Evolutionary conservation across 768 basidiomycete genomes (phyloP), one percentile per base, ranked within the genome.

Genomic region (Phylloporus scabripes): DNA sequence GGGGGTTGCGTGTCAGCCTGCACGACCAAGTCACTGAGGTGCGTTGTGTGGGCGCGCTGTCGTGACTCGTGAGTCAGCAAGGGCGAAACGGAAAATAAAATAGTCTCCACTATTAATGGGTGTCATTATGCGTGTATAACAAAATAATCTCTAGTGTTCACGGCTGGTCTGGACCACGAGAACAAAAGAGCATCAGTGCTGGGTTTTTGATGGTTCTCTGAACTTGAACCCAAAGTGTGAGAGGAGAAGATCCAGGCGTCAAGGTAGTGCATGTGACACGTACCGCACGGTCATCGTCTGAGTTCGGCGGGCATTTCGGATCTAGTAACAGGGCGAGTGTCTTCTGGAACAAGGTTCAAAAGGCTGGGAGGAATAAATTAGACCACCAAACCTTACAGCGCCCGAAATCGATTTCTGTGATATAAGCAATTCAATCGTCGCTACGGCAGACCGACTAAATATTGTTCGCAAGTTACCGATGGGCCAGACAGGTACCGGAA

Each of bases 361-460:
- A 23, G 21, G 33, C 36, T 34, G 45, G 34, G 46, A 45, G 32
- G 37, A 54, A 53, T 38, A 45, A 43, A 40, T 18, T 17, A 43
- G 31, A 44, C 33, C 28, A 44, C 54, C 57, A 53, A 55, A 64
- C 62, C 57, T 60, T 57, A 62, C 48, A 50, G 41, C 12, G 39
- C 29, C 63, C 60, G 63, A 60, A 62, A 52, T 23, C 39, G 21
- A 23, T 11, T 41, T 26, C 40, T 26, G 48, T 49, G 45, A 51
- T 42, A 52, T 54, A 63, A 59, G 52, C 55, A 60, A 65, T 63
- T 65, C 54, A 63, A 43, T 63, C 51, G 54, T 29, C 28, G 28
- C 55, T 58, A 55, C 58, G 55, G 54, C 48, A 62, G 33, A 20
- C 23, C 34, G 15, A 41, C 24, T 15, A 28, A n/a, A n/a, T 23